Conservation (phyloP, 257 asterid species). For the Solanum chaucha region DNA sequence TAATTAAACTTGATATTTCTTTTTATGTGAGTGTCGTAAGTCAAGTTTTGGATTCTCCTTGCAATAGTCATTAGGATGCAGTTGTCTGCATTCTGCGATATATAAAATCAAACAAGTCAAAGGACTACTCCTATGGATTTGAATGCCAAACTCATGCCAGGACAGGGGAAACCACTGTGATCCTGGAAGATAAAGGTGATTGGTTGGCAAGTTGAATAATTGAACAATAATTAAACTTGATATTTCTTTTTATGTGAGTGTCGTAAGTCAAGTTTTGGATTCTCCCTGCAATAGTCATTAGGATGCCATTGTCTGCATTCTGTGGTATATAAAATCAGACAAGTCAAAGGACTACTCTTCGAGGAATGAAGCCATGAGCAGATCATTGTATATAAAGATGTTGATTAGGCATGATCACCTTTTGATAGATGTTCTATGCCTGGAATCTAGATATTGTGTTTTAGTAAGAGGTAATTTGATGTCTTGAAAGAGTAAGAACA, state of each 20-base stretch:
- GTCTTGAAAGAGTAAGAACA: background rate
- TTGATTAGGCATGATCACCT: background rate
- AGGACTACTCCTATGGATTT: too few relatives aligned
- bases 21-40: too few relatives aligned
- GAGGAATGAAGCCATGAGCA: background rate
- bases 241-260: background rate
- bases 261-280: background rate
- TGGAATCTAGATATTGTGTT: background rate
- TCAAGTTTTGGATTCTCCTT: too few relatives aligned
- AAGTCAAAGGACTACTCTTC: background rate
- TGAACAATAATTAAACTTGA: background rate
- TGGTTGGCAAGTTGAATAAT: background rate
- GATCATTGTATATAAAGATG: background rate
- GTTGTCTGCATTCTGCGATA: too few relatives aligned
- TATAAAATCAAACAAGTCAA: too few relatives aligned
- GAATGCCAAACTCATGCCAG: background rate
- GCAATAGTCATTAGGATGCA: too few relatives aligned
- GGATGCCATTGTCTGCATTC: background rate
- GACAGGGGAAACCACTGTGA: background rate
- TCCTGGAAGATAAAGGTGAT: background rate
- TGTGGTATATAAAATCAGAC: background rate
- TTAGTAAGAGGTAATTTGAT: background rate
- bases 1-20: too few relatives aligned
- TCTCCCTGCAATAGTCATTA: background rate
- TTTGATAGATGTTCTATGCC: background rate